Percentiles rank a stretch among this genome's conserved stretches.
phyloP scores from a whole-genome alignment of 2,329 filamentous ascomycete species.

The Ophiocordyceps camponoti-leonardi region DNA sequence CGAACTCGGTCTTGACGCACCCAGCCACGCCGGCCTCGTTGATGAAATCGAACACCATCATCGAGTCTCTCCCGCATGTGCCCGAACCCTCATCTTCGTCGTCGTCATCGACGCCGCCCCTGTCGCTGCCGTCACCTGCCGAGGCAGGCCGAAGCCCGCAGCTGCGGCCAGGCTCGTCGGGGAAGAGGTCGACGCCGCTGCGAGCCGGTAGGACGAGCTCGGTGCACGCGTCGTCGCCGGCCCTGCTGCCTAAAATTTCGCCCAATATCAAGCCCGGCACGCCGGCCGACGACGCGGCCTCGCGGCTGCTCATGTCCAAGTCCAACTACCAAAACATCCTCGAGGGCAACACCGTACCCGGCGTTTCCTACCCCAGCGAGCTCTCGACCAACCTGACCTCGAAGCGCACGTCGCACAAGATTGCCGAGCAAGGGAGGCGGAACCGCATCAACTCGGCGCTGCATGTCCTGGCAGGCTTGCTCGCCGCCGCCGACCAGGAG shows the following conservation, averaged over 20 bases:
- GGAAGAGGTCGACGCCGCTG: conserved; percentile 27
- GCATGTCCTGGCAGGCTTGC: conserved; percentile 72
- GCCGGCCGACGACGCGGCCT: conserved; percentile 39
- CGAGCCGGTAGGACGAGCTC: conserved; percentile 40
- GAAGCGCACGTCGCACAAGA: conserved; percentile 94
- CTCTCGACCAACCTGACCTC: conserved; percentile 88
- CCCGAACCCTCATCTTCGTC: conserved; percentile 69
- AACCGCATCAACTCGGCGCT: conserved; percentile 92
- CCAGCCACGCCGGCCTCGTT: conserved; percentile 77
- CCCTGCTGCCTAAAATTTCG: conserved; percentile 74
- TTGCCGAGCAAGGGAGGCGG: conserved; percentile 86
- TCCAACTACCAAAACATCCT: conserved; percentile 97
- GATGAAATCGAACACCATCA: conserved; percentile 50
- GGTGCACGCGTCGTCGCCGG: conserved; percentile 72
- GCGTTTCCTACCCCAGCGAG: conserved; percentile 77
- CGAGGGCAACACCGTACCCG: conserved; percentile 79
- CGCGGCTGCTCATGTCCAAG: conserved; percentile 74
- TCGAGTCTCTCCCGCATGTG: conserved; percentile 40
- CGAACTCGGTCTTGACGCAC: conserved; percentile 16
- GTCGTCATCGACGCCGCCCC: conserved; percentile 32
- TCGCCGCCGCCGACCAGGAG: conserved; percentile 34
- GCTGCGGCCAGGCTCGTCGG: conserved; percentile 32
- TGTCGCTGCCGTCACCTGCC: conserved; percentile 29
- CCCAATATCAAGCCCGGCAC: conserved; percentile 75
- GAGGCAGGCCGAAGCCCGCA: conserved; percentile 46